Conservation (phyloP, 2,329 filamentous ascomycete species). For the Neonectria hederae region DNA sequence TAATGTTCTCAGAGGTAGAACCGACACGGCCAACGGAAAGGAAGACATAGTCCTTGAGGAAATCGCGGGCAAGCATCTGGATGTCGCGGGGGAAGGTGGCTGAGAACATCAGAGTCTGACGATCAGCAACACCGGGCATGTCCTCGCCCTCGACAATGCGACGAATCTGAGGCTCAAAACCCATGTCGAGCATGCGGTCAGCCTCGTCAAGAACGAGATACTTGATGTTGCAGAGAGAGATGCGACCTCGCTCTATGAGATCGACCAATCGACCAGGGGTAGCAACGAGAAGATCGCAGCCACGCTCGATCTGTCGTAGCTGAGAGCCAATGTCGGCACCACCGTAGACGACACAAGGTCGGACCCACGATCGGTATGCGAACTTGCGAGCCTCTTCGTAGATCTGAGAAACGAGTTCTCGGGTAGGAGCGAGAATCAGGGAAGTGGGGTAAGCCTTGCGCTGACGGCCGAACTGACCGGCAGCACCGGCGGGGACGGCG, state of each 20-base stretch:
- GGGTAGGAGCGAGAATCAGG: conserved; percentile 93
- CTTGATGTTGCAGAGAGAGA: conserved; percentile 98
- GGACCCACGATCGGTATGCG: conserved; percentile 98
- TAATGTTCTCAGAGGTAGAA: conserved; percentile 99
- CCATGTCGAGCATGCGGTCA: conserved; percentile 99
- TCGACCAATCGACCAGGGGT: conserved; percentile 98
- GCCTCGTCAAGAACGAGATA: conserved; percentile 99
- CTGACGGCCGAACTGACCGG: conserved; percentile 85
- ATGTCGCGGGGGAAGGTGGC: conserved; percentile 99
- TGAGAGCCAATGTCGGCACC: conserved; percentile 98
- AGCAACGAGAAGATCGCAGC: conserved; percentile 95
- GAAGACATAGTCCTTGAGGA: conserved; percentile 99
- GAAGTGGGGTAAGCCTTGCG: conserved; percentile 98
- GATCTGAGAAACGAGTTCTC: conserved; percentile 98
- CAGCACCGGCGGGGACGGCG: conserved; percentile 67
- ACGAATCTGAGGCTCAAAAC: conserved; percentile 99
- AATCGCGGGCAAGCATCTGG: conserved; percentile 98
- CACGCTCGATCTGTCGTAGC: conserved; percentile 96
- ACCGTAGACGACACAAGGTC: conserved; percentile 97
- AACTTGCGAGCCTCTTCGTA: conserved; percentile 98
- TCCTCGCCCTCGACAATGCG: conserved; percentile 98
- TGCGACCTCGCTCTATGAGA: conserved; percentile 97
- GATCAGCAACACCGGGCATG: conserved; percentile 84
- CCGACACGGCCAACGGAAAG: conserved; percentile 97
- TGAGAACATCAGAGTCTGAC: conserved; percentile 99